phyloP scores from a whole-genome alignment of 1,284 basidiomycete genomes.

The Stygiomarasmius scandens region DNA sequence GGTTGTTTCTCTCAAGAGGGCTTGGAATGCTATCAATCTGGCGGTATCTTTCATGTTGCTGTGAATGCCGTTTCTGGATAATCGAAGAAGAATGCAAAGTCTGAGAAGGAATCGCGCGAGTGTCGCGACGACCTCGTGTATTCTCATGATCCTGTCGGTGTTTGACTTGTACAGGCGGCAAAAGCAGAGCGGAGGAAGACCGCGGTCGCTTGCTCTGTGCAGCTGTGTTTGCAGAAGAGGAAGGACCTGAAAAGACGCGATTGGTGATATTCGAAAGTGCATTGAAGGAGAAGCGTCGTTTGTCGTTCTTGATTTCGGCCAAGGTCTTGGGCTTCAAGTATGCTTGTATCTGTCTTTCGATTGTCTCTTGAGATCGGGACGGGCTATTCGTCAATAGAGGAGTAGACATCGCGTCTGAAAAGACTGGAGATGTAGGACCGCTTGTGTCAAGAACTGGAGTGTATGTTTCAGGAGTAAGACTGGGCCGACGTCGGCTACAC shows the following conservation, averaged over 20 bases:
- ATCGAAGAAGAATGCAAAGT: background rate
- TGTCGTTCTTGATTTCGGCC: conserved; percentile 35
- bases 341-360: conserved; percentile 17
- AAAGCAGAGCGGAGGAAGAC: conserved; percentile 22
- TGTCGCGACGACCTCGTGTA: too few species aligned
- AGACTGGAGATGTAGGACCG: background rate
- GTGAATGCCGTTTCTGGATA: too few species aligned
- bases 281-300: conserved; percentile 37
- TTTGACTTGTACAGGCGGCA: background rate
- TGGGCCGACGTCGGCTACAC: background rate
- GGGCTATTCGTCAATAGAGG: background rate
- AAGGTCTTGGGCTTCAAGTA: conserved; percentile 36
- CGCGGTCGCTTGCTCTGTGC: conserved; percentile 6
- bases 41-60: too few species aligned
- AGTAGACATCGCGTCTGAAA: background rate
- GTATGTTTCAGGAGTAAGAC: background rate
- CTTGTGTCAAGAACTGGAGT: background rate
- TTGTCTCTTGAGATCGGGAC: conserved; percentile 17
- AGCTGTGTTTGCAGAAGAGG: too few species aligned
- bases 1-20: conserved; percentile 3
- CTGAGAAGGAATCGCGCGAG: too few species aligned
- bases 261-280: conserved; percentile 18
- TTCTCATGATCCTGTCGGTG: too few species aligned
- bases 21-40: too few species aligned
- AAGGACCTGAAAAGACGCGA: background rate